phyloP scores from a whole-genome alignment of 176 grass and related monocot genomes.

The Saccharum spontaneum region DNA sequence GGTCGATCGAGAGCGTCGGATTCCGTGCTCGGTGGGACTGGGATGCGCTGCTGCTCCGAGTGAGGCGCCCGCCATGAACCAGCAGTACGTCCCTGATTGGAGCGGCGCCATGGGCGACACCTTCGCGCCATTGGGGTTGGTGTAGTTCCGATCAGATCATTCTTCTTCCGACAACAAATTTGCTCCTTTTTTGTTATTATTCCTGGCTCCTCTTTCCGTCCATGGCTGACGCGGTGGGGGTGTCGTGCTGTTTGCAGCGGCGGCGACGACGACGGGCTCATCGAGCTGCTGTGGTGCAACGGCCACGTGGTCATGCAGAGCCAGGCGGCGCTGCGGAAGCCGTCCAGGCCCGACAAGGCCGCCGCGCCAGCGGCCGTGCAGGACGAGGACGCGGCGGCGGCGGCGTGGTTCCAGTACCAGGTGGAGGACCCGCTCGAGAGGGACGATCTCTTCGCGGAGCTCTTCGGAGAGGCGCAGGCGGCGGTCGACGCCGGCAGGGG shows the following conservation, averaged over 20 bases:
- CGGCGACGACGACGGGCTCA: slow-evolving; percentile 44
- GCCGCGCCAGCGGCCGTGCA: no score
- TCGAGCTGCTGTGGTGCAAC: slow-evolving; percentile 69
- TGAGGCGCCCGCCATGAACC: slow-evolving; percentile 40
- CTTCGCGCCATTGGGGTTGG: slow-evolving; percentile 30
- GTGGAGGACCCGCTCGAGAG: slow-evolving; percentile 40
- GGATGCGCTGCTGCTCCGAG: no score
- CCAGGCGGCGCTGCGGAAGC: slow-evolving; percentile 49
- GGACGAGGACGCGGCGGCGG: background rate
- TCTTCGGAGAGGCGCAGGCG: slow-evolving; percentile 38
- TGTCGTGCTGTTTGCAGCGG: background rate
- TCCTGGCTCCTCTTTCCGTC: background rate
- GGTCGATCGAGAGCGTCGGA: no score
- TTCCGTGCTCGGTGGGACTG: no score
- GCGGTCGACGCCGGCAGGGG: background rate
- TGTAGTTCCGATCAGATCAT: background rate
- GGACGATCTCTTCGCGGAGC: slow-evolving; percentile 62
- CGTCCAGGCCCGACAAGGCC: slow-evolving; percentile 18
- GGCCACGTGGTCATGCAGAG: slow-evolving; percentile 67
- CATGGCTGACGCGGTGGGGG: background rate
- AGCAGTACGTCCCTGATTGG: slow-evolving; percentile 61
- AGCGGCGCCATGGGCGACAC: slow-evolving; percentile 37
- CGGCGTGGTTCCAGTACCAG: slow-evolving; percentile 58
- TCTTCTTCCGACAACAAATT: no score
- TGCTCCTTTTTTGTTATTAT: no score